Evolutionary conservation across 306 rosid species (phyloP).

Genomic region (Begonia masoniana): DNA sequence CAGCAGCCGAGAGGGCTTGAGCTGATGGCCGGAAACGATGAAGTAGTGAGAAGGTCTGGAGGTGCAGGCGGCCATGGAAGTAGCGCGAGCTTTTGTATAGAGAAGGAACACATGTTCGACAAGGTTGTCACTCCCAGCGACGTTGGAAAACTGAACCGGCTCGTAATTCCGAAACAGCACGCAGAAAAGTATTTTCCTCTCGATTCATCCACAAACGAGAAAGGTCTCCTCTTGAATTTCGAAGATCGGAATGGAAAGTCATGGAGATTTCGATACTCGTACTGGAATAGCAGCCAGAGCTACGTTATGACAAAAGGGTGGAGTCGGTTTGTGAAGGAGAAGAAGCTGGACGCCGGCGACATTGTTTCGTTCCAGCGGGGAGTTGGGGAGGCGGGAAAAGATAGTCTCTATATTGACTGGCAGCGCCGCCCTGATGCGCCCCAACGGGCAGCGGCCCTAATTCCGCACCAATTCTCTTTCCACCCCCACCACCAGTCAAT

Average conservation of each 20-base stretch:
- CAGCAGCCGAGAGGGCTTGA: not conserved
- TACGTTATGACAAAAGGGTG: slow-evolving; percentile 98
- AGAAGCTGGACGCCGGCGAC: slow-evolving; percentile 85
- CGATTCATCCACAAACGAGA: slow-evolving; percentile 64
- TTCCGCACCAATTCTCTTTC: slow-evolving; percentile 8
- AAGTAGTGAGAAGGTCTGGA: not conserved
- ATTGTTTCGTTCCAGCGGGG: slow-evolving; percentile 81
- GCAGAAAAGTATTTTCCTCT: slow-evolving; percentile 36
- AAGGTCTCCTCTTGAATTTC: slow-evolving; percentile 60
- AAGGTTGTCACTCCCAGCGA: slow-evolving; percentile 43
- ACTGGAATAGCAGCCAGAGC: slow-evolving; percentile 98
- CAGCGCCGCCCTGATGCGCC: slow-evolving; percentile 36
- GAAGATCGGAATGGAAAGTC: slow-evolving; percentile 68
- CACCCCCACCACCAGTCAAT: slow-evolving; percentile 2
- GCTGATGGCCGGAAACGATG: not conserved
- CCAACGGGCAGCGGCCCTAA: not conserved
- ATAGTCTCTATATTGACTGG: slow-evolving; percentile 74
- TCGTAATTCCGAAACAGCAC: slow-evolving; percentile 40
- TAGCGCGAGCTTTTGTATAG: not conserved
- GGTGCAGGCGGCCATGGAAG: not conserved
- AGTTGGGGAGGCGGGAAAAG: slow-evolving; percentile 34
- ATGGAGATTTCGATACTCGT: slow-evolving; percentile 88
- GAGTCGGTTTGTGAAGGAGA: slow-evolving; percentile 92
- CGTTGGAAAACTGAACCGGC: slow-evolving; percentile 33
- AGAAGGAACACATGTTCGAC: slow-evolving; percentile 39